phyloP scores from a whole-genome alignment of 2,329 filamentous ascomycete genomes.

The Tolypocladium amazonense region DNA sequence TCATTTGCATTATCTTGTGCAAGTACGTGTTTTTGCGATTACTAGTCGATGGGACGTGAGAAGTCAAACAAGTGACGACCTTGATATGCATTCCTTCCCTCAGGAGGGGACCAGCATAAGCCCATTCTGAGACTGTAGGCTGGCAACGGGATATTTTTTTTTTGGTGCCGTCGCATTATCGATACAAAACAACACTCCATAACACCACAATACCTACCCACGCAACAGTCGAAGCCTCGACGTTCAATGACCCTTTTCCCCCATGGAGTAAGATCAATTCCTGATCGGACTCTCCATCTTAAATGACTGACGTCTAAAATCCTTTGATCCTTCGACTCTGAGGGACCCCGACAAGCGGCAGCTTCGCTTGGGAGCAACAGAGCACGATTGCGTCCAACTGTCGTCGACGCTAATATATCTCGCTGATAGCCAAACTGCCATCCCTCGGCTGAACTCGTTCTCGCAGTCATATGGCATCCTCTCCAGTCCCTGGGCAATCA shows the following conservation, averaged over 20 bases:
- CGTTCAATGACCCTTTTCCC: not conserved
- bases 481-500: not conserved
- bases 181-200: not conserved
- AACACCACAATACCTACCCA: not conserved
- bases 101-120: not conserved
- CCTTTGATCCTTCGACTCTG: not conserved
- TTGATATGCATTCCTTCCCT: not conserved
- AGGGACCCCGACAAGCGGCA: not conserved
- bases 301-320: not conserved
- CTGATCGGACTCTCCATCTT: not conserved
- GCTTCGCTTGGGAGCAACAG: not conserved
- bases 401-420: not conserved
- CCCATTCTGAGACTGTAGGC: not conserved
- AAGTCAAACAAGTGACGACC: not conserved
- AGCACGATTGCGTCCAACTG: not conserved
- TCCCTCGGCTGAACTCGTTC: not conserved
- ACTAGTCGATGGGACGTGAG: not conserved
- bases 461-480: not conserved
- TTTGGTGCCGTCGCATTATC: not conserved
- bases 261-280: not conserved
- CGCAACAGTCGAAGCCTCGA: not conserved
- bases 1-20: too few species aligned
- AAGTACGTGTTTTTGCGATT: not conserved
- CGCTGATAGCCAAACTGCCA: not conserved
- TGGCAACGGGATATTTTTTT: not conserved